Conservation (phyloP, 1,139 yeast species). For the Kluyveromyces sp. region DNA sequence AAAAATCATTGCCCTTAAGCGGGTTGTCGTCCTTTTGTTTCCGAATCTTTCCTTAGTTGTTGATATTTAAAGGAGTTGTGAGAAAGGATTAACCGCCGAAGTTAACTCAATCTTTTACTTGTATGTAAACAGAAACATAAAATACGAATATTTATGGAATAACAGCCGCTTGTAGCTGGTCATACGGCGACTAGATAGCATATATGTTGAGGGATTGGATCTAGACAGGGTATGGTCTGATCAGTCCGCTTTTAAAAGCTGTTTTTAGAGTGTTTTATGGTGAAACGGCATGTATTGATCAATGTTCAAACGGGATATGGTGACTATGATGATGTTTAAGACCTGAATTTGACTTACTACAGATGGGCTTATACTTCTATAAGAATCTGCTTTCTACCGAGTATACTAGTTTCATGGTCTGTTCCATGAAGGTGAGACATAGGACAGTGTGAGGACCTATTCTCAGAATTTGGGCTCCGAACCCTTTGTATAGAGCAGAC, state of each 20-base stretch:
- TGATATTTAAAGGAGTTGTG: not conserved
- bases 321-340: no score
- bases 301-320: no score
- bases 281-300: no score
- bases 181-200: no score
- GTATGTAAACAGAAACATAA: not conserved
- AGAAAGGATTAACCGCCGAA: not conserved
- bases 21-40: no score
- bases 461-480: conserved; percentile 84
- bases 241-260: no score
- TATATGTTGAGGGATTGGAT: no score
- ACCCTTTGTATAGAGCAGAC: conserved; percentile 85
- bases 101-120: not conserved
- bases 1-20: not conserved
- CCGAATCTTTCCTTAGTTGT: not conserved
- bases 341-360: no score
- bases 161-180: not conserved
- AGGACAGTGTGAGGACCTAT: conserved; percentile 93
- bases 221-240: no score
- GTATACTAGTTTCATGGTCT: conserved; percentile 62
- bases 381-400: conserved; percentile 14
- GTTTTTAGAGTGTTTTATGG: no score
- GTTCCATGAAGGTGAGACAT: conserved; percentile 92
- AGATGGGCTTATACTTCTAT: no score
- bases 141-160: not conserved